Conservation (phyloP, 2,329 filamentous ascomycete species). For the Phialophora tarda region DNA sequence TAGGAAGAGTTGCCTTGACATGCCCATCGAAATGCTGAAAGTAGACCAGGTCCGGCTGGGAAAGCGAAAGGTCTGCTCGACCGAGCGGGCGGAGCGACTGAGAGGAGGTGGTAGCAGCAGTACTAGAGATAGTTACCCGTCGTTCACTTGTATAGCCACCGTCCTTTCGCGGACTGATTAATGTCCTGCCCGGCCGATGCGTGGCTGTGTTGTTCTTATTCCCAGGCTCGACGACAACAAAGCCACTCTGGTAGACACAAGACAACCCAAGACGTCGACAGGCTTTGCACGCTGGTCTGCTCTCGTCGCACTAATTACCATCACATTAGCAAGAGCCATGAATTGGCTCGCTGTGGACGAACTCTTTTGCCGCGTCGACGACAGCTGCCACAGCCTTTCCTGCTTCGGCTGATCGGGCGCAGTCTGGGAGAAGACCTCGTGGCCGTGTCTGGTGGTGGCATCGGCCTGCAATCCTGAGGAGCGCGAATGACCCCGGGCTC, state of each 20-base stretch:
- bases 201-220: neutral
- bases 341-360: neutral
- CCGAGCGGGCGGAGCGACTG: neutral
- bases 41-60: conserved; percentile 5
- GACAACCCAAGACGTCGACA: conserved; percentile 16
- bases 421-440: neutral
- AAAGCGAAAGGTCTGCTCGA: neutral
- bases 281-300: conserved; percentile 14
- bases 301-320: conserved; percentile 27
- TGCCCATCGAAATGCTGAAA: conserved; percentile 25
- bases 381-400: neutral
- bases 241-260: conserved; percentile 17
- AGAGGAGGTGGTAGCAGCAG: too few relatives aligned
- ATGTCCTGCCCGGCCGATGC: neutral
- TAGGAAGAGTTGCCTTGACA: conserved; percentile 12
- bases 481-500: neutral
- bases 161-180: neutral
- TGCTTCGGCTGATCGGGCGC: neutral
- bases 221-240: conserved; percentile 3
- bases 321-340: neutral
- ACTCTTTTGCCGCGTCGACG: neutral
- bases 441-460: neutral
- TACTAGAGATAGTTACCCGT: neutral
- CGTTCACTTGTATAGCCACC: neutral
- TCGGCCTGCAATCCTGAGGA: neutral